These are phyloP conservation scores for Madurella mycetomatis DNA, from an alignment of 2,329 filamentous ascomycete species.

Conservation along the genomic window DNA sequence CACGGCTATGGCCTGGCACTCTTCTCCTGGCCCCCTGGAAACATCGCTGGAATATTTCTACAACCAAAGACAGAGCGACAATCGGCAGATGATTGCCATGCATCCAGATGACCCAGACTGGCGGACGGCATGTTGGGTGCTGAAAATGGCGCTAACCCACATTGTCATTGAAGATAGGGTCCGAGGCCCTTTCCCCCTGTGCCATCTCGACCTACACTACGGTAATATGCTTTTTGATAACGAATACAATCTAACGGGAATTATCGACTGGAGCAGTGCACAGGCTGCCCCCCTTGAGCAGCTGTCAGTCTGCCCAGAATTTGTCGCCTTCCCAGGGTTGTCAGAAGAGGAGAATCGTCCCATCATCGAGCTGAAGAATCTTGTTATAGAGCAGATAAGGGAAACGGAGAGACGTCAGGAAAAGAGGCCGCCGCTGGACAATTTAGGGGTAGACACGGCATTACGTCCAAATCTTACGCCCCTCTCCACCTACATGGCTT, in stretches of 20 bases:
- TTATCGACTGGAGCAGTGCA: conserved; percentile 31
- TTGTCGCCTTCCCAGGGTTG: conserved; percentile 28
- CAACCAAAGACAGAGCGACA: conserved; percentile 24
- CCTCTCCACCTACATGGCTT: conserved; percentile 24
- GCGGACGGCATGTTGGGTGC: conserved; percentile 31
- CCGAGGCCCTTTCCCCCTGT: conserved; percentile 7
- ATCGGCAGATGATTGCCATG: conserved; percentile 20
- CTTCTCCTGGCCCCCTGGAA: conserved; percentile 21
- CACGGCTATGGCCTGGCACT: conserved; percentile 4
- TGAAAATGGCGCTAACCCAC: conserved; percentile 29
- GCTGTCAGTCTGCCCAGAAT: conserved; percentile 31
- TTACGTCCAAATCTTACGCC: conserved; percentile 9
- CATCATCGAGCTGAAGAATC: not conserved
- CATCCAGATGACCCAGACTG: conserved; percentile 28
- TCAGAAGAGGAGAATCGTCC: conserved; percentile 27
- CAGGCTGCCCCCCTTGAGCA: conserved; percentile 28
- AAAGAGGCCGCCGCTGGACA: not conserved
- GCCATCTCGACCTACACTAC: conserved; percentile 27
- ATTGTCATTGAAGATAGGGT: conserved; percentile 30
- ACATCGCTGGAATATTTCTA: conserved; percentile 32
- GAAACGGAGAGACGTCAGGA: not conserved
- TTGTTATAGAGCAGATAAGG: not conserved
- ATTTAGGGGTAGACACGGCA: not conserved
- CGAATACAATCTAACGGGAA: conserved; percentile 32
- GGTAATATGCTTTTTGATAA: conserved; percentile 36